phyloP scores from a whole-genome alignment of 148 eudicot species.

The Persicaria tinctoria region DNA sequence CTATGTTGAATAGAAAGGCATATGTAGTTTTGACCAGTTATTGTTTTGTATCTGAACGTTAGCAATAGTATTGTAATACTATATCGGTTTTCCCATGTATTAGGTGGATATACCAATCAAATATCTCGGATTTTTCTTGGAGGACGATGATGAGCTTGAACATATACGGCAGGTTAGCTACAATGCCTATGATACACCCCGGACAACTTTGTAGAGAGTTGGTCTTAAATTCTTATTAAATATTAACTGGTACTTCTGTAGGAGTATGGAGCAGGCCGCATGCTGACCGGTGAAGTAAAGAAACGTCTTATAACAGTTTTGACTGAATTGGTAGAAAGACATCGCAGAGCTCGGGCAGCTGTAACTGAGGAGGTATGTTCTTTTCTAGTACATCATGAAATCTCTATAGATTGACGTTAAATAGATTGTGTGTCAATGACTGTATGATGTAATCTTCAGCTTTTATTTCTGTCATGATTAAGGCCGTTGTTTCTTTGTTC shows the following conservation, averaged over 20 bases:
- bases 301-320: slow-evolving; percentile 69
- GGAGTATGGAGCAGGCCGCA: slow-evolving; percentile 87
- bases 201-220: neutral
- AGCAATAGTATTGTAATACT: neutral
- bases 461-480: neutral
- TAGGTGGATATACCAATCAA: slow-evolving; percentile 92
- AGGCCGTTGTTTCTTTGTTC: neutral
- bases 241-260: slow-evolving; percentile 18
- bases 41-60: neutral
- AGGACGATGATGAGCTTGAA: slow-evolving; percentile 91
- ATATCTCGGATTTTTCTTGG: slow-evolving; percentile 96
- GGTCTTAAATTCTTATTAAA: neutral
- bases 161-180: slow-evolving; percentile 51
- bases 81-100: slow-evolving; percentile 8
- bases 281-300: slow-evolving; percentile 95
- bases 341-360: slow-evolving; percentile 74
- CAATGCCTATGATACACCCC: neutral
- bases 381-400: neutral
- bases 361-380: slow-evolving; percentile 83
- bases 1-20: neutral
- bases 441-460: neutral
- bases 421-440: no score
- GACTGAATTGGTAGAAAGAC: slow-evolving; percentile 84
- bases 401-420: neutral
- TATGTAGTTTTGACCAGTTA: neutral